Conservation (phyloP, 192 early-diverging fungal genomes). For the Entomortierella parvispora region DNA sequence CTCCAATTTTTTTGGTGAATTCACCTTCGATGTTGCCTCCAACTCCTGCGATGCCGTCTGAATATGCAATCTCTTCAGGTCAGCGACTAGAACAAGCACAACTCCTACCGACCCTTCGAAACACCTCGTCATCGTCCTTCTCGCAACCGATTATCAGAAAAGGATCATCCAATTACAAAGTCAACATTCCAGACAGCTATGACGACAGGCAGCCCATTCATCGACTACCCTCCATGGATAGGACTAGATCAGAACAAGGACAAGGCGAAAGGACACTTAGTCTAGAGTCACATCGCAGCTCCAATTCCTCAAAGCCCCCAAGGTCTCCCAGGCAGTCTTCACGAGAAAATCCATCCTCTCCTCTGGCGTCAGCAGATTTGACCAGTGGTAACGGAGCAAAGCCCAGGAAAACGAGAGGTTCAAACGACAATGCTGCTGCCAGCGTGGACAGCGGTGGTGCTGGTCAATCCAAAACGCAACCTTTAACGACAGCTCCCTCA, state of each 20-base stretch:
- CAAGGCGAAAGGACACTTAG: no score
- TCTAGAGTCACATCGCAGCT: no score
- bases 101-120: not conserved
- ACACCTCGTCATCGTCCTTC: not conserved
- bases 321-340: no score
- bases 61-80: not conserved
- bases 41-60: constrained; percentile 29
- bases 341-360: no score
- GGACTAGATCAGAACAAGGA: not conserved
- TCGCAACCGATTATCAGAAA: not conserved
- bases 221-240: constrained; percentile 1
- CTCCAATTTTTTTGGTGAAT: constrained; percentile 19
- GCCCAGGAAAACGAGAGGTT: no score
- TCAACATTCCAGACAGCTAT: constrained; percentile 33
- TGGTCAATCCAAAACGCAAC: no score
- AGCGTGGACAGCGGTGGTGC: no score
- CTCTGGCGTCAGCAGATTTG: no score
- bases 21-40: constrained; percentile 23
- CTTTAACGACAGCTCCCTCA: not conserved
- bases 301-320: no score
- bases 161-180: constrained; percentile 9
- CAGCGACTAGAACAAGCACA: not conserved
- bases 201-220: constrained; percentile 42
- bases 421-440: no score
- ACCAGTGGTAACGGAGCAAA: no score